Evolutionary conservation across 2,329 filamentous ascomycete genomes (phyloP), one percentile per base, ranked within the genome.

Genomic region (Xylariales sp.): DNA sequence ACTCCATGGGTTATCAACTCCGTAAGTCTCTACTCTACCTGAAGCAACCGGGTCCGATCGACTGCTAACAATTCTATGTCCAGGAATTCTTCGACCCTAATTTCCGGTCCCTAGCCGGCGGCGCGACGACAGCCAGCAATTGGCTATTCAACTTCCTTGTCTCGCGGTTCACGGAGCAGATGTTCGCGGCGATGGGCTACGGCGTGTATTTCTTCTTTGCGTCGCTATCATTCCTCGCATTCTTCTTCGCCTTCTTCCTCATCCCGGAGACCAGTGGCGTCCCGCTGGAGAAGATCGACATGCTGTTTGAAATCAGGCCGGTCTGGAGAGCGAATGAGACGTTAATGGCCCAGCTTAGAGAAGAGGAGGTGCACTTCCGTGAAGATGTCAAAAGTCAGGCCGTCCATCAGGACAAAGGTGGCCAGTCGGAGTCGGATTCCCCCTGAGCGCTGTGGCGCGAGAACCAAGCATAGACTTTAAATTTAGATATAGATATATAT

Each of bases 131-230:
- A 1, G 79, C 78, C 2, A 84, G 79, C 0, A 81, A 87, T 53
- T 86, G 82, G 82, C 61, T 87, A 4, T 86, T 87, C 61, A 88
- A 88, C 57, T 84, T 87, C 46, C 75, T 86, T 10, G 79, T 87
- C 42, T 82, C 83, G 2, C 66, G 80, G 24, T 40, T 42, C 37
- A 35, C 37, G 21, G 19, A 40, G 3, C 79, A 76, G 35, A 86
- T 87, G 82, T 69, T 86, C 53, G 69, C 69, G 63, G 73, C 64
- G 12, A 69, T 72, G 53, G 68, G 66, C 20, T 49, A 58, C 20
- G 58, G 78, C 24, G 81, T 80, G 20, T 87, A 84, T 62, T 74
- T 87, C 56, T 78, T 85, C 53, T 87, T 84, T 58, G 74, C 79
- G 8, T 72, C 62, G 42, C 86, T 86, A 60, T 82, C 79, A 57